Evolutionary conservation across 2,329 filamentous ascomycete species (phyloP).

Genomic region (Fusarium verticillioides): DNA sequence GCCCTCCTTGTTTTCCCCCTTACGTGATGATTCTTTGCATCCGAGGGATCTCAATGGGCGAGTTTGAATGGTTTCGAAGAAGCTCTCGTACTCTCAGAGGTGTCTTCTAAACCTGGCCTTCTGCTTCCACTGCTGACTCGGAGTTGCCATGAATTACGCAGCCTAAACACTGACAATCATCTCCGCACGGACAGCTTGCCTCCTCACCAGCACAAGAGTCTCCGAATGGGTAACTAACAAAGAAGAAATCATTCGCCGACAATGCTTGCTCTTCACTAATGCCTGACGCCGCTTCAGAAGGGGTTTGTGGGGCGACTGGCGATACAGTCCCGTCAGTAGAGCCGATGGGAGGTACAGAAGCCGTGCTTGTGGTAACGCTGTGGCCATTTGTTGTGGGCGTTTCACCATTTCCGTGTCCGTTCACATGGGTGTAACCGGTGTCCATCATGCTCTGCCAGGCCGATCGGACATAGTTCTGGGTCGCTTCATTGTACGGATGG

Average conservation of each 20-base stretch:
- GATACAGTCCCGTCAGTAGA: slow-evolving; percentile 49
- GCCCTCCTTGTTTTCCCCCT: neutral
- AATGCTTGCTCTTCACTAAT: slow-evolving; percentile 62
- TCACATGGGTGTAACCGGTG: slow-evolving; percentile 38
- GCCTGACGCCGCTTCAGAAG: slow-evolving; percentile 58
- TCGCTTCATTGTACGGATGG: slow-evolving; percentile 75
- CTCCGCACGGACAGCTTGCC: slow-evolving; percentile 66
- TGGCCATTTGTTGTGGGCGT: slow-evolving; percentile 30
- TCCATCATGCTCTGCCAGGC: slow-evolving; percentile 57
- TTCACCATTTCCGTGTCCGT: slow-evolving; percentile 41
- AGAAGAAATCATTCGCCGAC: slow-evolving; percentile 66
- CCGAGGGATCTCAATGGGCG: neutral
- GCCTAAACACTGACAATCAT: slow-evolving; percentile 68
- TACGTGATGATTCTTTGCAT: neutral
- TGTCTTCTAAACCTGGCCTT: slow-evolving; percentile 7
- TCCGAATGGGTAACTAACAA: slow-evolving; percentile 65
- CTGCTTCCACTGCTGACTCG: slow-evolving; percentile 18
- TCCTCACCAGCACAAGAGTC: slow-evolving; percentile 61
- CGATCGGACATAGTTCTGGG: slow-evolving; percentile 63
- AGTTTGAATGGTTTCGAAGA: neutral
- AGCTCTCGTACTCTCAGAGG: neutral
- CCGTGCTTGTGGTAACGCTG: slow-evolving; percentile 25
- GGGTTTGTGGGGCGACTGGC: slow-evolving; percentile 57
- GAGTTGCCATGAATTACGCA: slow-evolving; percentile 63
- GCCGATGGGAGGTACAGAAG: slow-evolving; percentile 15